Percentiles rank a stretch among this genome's conserved stretches.
Evolutionary conservation across 129 eudicot genomes (phyloP).

Genomic region (Flaveria robusta): DNA sequence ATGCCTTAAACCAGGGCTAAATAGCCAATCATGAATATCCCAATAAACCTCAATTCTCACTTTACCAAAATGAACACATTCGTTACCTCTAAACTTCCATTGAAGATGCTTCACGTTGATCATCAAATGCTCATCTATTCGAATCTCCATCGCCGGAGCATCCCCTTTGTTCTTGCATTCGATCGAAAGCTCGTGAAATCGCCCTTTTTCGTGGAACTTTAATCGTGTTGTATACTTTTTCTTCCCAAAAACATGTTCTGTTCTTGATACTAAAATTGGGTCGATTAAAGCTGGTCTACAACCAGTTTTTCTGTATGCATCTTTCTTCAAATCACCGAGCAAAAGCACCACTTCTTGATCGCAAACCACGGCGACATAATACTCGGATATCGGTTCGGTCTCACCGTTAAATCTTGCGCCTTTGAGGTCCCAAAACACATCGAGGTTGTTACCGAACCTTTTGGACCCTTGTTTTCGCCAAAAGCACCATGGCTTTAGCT

Average conservation of each 20-base stretch:
- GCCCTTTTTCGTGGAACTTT: constrained; percentile 78
- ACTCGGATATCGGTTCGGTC: constrained; percentile 81
- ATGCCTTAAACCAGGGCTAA: constrained; percentile 81
- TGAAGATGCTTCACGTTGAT: constrained; percentile 81
- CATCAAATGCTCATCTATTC: constrained; percentile 73
- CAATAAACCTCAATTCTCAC: constrained; percentile 75
- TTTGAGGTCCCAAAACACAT: constrained; percentile 84
- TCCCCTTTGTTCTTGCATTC: constrained; percentile 64
- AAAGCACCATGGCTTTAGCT: constrained; percentile 93
- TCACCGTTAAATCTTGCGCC: constrained; percentile 79
- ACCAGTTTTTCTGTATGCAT: constrained; percentile 80
- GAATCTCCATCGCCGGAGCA: constrained; percentile 89
- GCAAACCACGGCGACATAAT: constrained; percentile 82
- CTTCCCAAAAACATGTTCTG: constrained; percentile 88
- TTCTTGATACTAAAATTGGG: constrained; percentile 74
- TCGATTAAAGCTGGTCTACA: constrained; percentile 83
- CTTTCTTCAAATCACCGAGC: constrained; percentile 75
- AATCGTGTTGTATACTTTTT: constrained; percentile 65
- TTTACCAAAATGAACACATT: constrained; percentile 50
- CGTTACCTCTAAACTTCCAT: constrained; percentile 94
- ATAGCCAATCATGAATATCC: constrained; percentile 96
- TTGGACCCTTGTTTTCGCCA: constrained; percentile 95
- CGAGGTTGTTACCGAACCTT: constrained; percentile 51
- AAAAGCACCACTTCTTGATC: constrained; percentile 80
- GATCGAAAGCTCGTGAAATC: constrained; percentile 70